Base-by-base conservation (phyloP, 1,284 basidiomycete species). In the Papiliotrema fonsecae region DNA sequence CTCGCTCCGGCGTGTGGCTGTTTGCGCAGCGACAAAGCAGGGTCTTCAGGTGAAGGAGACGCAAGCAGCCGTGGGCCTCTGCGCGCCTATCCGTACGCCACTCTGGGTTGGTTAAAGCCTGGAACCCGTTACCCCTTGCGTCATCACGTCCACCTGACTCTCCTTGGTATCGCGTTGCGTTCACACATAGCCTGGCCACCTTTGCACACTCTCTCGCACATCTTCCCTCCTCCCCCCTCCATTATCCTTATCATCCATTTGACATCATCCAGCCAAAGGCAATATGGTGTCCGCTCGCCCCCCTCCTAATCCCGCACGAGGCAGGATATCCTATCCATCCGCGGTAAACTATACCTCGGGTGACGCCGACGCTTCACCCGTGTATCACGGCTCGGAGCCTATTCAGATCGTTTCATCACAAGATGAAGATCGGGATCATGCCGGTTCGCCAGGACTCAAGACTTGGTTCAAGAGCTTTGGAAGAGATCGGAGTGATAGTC, bases 401-500 rank as follows among this genome's bases (percentile, higher is more conserved):
- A 46, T 61, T 16, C 51, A 45, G 19, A 50, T 51, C 38, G 44
- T 53, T 2, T 45, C 53, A 4, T 62, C 62, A 3, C 32, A 49
- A 1, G 60, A 60, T 38, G 54, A 56, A 11, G 69, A 70, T 4
- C 56, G 59, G 22, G 69, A 71, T 31, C 44, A 55, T 10, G 58
- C n/a, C n/a, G n/a, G n/a, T n/a, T n/a, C 59, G 1, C 62, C 64
- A 18, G 82, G 77, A 49, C 78, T 88, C 49, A 86, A 85, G 76
- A 80, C 84, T 6, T 91, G 88, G 88, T 89, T 87, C 86, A 81
- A 82, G 50, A 79, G 82, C 55, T 87, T 89, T 63, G 82, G 80
- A 36, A 37, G 79, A n/a, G n/a, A n/a, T n/a, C n/a, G n/a, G n/a
- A n/a, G n/a, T n/a, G n/a, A n/a, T n/a, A n/a, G n/a, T n/a, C 79